Base-by-base conservation (phyloP, 139 green algal species). In the Chlamydomonas incerta region DNA sequence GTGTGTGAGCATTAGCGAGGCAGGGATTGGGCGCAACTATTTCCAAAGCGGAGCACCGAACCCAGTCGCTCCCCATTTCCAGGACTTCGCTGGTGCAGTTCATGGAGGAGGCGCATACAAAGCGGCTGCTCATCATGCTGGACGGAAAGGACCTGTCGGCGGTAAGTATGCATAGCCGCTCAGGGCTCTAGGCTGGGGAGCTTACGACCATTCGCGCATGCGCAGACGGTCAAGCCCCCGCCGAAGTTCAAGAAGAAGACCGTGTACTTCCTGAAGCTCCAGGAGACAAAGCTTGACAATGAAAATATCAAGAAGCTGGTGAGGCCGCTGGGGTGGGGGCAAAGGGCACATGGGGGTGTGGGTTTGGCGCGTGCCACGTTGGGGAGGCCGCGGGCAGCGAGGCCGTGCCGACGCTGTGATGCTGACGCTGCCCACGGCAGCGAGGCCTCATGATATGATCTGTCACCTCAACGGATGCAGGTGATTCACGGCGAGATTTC, bases 231-330 rank as follows among this genome's bases (percentile, higher is more conserved):
- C 34, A 96, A 95, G 72, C 92, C 93, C 23, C 92, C 91, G 8
- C 37, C 52, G 4, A 97, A 96, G 74, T 94, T 96, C 77, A 95
- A 95, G 86, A 92, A 94, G 65, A 98, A 98, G 89, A 93, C 93
- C 0, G 86, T 96, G 0, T 98, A 97, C 84, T 98, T 98, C 83
- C 34, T 97, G 46, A 98, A 98, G 90, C 88, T 90, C 15, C 52
- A 86, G 17, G 65, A 87, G 20, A 83, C 68, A 20, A 91, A 91
- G 52, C 82, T 98, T 21, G 91, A 93, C 35, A 92, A 90, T 60
- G 92, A 97, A 6, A 96, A 89, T 83, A 93, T 98, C 70, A 87
- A 89, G 76, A 92, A 92, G 71, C 31, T 90, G 87, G 90, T 97
- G 50, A 34, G 93, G 55, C 31, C 15, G 29, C 2, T 47, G 2